Evolutionary conservation across 2,329 filamentous ascomycete species (phyloP).

Genomic region (Trichoderma endophyticum): DNA sequence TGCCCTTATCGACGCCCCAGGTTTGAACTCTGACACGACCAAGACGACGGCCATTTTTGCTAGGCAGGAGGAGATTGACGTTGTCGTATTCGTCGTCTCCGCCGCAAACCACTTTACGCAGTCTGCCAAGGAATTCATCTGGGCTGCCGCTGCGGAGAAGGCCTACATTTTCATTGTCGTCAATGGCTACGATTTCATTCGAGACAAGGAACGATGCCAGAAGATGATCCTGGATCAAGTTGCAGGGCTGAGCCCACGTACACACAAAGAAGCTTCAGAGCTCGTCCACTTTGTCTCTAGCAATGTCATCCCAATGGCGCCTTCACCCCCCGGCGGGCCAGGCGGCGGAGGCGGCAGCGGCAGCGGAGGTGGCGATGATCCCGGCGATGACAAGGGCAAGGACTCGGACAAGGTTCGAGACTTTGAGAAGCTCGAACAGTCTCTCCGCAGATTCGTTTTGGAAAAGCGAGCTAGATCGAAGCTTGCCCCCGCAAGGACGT

Average conservation of each 20-base stretch:
- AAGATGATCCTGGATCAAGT: conserved; percentile 93
- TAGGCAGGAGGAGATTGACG: conserved; percentile 95
- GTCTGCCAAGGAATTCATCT: conserved; percentile 96
- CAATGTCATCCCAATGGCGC: conserved; percentile 79
- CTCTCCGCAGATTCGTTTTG: conserved; percentile 85
- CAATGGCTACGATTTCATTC: conserved; percentile 92
- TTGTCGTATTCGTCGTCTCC: conserved; percentile 96
- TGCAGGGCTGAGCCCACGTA: conserved; percentile 79
- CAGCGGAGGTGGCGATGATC: conserved; percentile 54
- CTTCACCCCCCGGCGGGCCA: conserved; percentile 54
- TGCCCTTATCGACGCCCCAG: conserved; percentile 92
- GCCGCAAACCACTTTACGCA: conserved; percentile 97
- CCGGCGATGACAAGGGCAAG: conserved; percentile 72
- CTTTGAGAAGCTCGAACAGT: conserved; percentile 85
- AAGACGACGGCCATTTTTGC: conserved; percentile 98
- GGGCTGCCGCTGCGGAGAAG: conserved; percentile 92
- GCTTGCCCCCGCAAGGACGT: conserved; percentile 91
- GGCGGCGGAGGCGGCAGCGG: conserved; percentile 51
- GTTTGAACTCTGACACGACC: conserved; percentile 90
- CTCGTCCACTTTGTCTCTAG: conserved; percentile 98
- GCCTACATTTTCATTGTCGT: conserved; percentile 99
- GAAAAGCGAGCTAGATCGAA: conserved; percentile 96
- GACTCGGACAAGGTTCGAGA: conserved; percentile 84
- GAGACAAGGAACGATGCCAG: conserved; percentile 85
- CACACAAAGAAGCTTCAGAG: conserved; percentile 87